These are phyloP conservation scores for Emmonsiellopsis sp. DNA, from an alignment of 2,329 filamentous ascomycete genomes.

Conservation along the genomic window DNA sequence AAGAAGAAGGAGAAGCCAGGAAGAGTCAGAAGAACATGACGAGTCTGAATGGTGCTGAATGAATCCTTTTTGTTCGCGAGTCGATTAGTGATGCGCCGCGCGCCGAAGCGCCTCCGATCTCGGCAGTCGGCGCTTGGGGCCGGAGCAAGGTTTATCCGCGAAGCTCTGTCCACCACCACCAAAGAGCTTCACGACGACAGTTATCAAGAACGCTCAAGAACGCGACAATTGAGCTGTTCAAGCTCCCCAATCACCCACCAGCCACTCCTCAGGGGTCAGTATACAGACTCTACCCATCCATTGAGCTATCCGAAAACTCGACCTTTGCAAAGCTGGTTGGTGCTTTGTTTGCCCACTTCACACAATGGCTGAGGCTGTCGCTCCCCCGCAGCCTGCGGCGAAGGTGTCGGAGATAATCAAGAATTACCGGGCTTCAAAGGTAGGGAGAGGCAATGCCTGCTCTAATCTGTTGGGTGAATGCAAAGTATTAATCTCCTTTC, in stretches of 20 bases:
- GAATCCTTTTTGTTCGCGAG: too few species aligned
- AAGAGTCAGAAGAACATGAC: neutral
- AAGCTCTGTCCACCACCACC: neutral
- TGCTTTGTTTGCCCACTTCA: neutral
- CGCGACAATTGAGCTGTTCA: too few species aligned
- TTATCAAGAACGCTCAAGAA: too few species aligned
- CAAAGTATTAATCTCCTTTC: neutral
- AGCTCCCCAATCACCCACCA: too few species aligned
- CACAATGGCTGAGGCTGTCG: conserved; percentile 17
- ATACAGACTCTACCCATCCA: too few species aligned
- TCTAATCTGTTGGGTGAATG: neutral
- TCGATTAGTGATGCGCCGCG: neutral
- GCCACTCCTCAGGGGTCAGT: too few species aligned
- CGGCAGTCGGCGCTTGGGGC: neutral
- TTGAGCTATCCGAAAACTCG: too few species aligned
- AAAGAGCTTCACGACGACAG: neutral
- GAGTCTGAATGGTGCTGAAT: too few species aligned
- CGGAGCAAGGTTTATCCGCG: neutral
- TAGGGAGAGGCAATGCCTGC: conserved; percentile 29
- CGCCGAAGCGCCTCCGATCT: neutral
- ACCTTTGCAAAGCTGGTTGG: too few species aligned
- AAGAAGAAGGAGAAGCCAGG: neutral
- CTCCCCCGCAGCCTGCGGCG: conserved; percentile 17
- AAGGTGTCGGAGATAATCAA: conserved; percentile 71
- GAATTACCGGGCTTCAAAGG: conserved; percentile 71